A percentile compares a stretch with the other conserved stretches of the same genome.
Conservation (phyloP, 2,329 filamentous ascomycete genomes). For the Colletotrichum sp. region DNA sequence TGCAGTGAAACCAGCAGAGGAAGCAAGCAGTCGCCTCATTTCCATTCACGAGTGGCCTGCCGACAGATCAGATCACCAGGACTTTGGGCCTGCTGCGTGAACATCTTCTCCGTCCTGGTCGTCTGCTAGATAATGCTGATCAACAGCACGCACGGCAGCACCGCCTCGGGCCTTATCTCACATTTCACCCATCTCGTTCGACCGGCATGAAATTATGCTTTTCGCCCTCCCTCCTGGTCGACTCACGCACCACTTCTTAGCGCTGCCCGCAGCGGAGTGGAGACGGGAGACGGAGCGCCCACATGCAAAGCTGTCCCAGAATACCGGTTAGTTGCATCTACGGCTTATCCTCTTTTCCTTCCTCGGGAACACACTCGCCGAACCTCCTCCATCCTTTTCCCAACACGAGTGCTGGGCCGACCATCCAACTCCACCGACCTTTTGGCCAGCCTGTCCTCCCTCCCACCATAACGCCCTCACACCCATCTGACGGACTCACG, state of each 20-base stretch:
- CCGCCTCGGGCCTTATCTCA: constrained; percentile 6
- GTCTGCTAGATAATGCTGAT: constrained; percentile 9
- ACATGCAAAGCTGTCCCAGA: background rate
- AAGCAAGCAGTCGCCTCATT: background rate
- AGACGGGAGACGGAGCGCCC: background rate
- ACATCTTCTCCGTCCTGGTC: background rate
- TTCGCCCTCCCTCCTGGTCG: background rate
- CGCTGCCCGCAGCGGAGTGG: background rate
- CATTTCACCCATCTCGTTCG: background rate
- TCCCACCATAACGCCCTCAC: background rate
- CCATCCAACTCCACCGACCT: constrained; percentile 18
- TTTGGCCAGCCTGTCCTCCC: constrained; percentile 8
- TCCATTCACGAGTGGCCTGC: background rate
- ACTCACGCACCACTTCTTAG: constrained; percentile 15
- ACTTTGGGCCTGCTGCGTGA: background rate
- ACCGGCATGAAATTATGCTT: constrained; percentile 13
- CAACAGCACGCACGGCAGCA: background rate
- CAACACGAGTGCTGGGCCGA: constrained; percentile 16
- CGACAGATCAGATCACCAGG: background rate
- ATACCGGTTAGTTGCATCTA: constrained; percentile 15
- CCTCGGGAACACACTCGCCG: constrained; percentile 9
- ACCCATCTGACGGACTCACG: background rate
- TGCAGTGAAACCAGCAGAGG: background rate
- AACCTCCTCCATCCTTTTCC: constrained; percentile 9
- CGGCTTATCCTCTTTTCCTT: constrained; percentile 4